These are phyloP conservation scores for Termitomyces sp. DNA, from an alignment of 1,284 basidiomycete species.

Conservation along the genomic window DNA sequence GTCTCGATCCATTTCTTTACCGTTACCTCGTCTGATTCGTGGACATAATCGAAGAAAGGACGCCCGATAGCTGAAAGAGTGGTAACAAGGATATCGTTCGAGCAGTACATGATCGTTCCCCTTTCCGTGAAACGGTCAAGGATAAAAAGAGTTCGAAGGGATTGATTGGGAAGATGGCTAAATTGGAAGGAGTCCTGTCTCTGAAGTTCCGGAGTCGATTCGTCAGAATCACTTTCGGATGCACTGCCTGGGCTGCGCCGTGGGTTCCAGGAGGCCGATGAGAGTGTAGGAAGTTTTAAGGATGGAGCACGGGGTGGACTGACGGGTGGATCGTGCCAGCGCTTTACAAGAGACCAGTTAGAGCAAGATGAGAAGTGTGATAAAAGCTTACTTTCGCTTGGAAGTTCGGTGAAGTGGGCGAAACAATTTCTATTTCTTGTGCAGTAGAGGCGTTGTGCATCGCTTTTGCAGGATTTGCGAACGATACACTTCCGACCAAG, in stretches of 20 bases:
- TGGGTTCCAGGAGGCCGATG: constrained; percentile 26
- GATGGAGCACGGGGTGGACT: constrained; percentile 34
- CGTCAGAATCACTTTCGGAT: constrained; percentile 18
- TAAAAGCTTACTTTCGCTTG: constrained; percentile 56
- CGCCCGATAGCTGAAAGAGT: constrained; percentile 54
- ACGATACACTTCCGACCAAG: constrained; percentile 68
- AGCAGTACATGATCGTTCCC: constrained; percentile 62
- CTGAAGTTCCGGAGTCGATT: constrained; percentile 18
- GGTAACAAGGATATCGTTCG: constrained; percentile 62
- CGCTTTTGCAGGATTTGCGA: constrained; percentile 65
- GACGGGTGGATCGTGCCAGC: constrained; percentile 68
- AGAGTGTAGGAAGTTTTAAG: constrained; percentile 34
- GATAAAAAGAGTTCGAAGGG: constrained; percentile 65
- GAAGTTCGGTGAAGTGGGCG: constrained; percentile 59
- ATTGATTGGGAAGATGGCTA: constrained; percentile 57
- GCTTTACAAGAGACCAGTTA: constrained; percentile 33
- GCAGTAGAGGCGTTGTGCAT: constrained; percentile 75
- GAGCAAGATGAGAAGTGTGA: background rate
- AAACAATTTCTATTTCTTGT: constrained; percentile 69
- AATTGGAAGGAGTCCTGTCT: constrained; percentile 36
- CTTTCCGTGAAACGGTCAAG: constrained; percentile 65
- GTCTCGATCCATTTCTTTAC: constrained; percentile 68
- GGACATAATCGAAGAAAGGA: constrained; percentile 72
- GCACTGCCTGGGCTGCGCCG: constrained; percentile 22
- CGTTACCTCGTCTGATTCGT: constrained; percentile 51